Evolutionary conservation across 257 asterid genomes (phyloP).

Genomic region (Scutellaria minor): DNA sequence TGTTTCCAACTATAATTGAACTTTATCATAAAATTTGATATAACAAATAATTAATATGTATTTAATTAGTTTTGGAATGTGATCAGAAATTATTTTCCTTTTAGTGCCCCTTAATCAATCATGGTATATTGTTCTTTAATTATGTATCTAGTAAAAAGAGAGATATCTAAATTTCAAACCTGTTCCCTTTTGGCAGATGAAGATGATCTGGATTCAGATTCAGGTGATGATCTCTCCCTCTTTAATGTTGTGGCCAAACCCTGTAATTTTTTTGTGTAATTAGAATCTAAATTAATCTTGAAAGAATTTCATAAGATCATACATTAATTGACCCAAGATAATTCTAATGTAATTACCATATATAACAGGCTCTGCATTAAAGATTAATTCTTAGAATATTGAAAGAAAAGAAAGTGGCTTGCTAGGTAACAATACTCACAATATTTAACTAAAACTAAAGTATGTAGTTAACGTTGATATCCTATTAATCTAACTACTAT

Average conservation of each 20-base stretch:
- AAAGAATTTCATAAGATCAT: not conserved
- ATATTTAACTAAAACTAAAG: not conserved
- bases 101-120: not conserved
- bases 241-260: constrained; percentile 32
- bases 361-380: not conserved
- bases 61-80: too few relatives aligned
- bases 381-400: not conserved
- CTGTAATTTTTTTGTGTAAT: constrained; percentile 24
- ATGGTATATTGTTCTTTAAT: not conserved
- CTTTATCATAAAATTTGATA: too few relatives aligned
- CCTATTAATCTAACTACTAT: not conserved
- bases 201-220: constrained; percentile 56
- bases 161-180: constrained; percentile 36
- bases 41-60: too few relatives aligned
- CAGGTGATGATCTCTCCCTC: constrained; percentile 54
- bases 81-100: too few relatives aligned
- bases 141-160: not conserved
- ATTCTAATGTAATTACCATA: not conserved
- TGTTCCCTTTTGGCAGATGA: constrained; percentile 53
- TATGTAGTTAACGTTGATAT: not conserved
- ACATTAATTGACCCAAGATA: not conserved
- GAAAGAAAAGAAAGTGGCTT: constrained; percentile 23
- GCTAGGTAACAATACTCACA: not conserved
- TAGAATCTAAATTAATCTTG: not conserved
- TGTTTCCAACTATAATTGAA: too few relatives aligned